phyloP scores from a whole-genome alignment of 345 rosid species.

The Boechera retrofracta region DNA sequence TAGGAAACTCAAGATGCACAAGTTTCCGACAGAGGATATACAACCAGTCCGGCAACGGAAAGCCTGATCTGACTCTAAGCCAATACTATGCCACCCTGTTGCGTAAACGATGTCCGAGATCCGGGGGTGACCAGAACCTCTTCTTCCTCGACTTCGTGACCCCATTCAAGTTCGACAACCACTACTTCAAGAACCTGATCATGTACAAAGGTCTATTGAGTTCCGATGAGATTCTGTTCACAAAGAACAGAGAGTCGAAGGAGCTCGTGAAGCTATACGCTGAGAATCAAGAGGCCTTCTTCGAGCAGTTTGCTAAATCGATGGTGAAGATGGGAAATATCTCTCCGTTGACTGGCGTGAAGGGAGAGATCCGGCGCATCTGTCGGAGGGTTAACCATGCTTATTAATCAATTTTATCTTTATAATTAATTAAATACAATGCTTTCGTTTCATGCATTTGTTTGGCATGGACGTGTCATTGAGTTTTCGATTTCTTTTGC shows the following conservation, averaged over 20 bases:
- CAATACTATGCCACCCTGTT: constrained; percentile 52
- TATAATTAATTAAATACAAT: neutral
- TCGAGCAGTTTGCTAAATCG: constrained; percentile 71
- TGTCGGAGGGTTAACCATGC: constrained; percentile 66
- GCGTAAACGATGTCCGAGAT: constrained; percentile 53
- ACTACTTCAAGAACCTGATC: constrained; percentile 71
- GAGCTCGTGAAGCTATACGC: constrained; percentile 66
- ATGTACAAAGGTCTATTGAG: constrained; percentile 69
- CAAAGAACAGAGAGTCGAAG: constrained; percentile 58
- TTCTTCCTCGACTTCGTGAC: constrained; percentile 61
- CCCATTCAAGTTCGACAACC: constrained; percentile 72
- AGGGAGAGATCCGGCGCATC: constrained; percentile 64
- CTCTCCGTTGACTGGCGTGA: constrained; percentile 67
- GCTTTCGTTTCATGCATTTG: constrained; percentile 25
- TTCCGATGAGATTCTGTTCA: constrained; percentile 72
- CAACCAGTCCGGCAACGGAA: constrained; percentile 73
- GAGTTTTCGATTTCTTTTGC: constrained; percentile 19
- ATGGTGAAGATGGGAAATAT: constrained; percentile 83
- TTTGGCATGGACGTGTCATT: constrained; percentile 26
- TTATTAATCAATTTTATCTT: constrained; percentile 16
- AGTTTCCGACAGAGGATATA: constrained; percentile 80
- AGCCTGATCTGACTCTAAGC: constrained; percentile 63
- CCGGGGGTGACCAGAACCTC: constrained; percentile 66
- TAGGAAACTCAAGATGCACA: constrained; percentile 72
- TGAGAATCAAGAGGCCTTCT: constrained; percentile 57